A percentile compares a stretch with the other conserved stretches of the same genome.
Conservation (phyloP, 106 monocot species). For the Agapanthus africanus region DNA sequence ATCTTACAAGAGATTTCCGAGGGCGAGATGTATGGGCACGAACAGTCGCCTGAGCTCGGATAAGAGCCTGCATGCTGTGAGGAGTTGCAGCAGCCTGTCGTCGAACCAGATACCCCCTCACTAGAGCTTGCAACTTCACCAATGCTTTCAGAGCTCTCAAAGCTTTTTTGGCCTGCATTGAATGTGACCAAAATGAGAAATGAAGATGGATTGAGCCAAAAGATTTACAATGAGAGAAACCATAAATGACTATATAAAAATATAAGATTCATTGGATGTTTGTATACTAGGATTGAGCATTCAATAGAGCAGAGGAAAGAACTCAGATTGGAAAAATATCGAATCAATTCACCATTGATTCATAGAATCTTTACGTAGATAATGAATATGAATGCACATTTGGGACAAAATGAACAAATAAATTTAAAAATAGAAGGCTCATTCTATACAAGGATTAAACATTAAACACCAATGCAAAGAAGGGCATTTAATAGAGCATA, state of each 20-base stretch:
- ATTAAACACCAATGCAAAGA: too few species aligned
- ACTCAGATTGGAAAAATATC: too few species aligned
- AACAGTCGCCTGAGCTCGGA: conserved; percentile 41
- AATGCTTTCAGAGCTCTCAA: conserved; percentile 65
- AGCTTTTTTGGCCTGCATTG: conserved; percentile 68
- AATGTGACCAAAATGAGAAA: not conserved
- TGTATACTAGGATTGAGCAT: too few species aligned
- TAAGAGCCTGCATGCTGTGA: conserved; percentile 58
- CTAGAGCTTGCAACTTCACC: conserved; percentile 82
- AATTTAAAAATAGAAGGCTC: too few species aligned
- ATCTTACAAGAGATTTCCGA: conserved; percentile 22
- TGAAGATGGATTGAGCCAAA: not conserved
- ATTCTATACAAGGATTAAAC: too few species aligned
- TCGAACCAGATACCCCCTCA: conserved; percentile 71
- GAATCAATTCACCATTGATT: not conserved
- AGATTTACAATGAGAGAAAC: too few species aligned
- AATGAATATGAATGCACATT: too few species aligned
- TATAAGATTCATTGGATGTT: too few species aligned
- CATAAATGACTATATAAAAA: too few species aligned
- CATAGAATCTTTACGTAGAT: not conserved
- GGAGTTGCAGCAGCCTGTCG: conserved; percentile 47
- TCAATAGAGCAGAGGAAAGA: too few species aligned
- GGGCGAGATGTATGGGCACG: conserved; percentile 23
- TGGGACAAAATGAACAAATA: too few species aligned
- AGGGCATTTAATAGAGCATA: too few species aligned